Evolutionary conservation across 1,284 basidiomycete genomes (phyloP), one percentile per base, ranked within the genome.

Genomic region (Microbotryum silenes-acaulis): DNA sequence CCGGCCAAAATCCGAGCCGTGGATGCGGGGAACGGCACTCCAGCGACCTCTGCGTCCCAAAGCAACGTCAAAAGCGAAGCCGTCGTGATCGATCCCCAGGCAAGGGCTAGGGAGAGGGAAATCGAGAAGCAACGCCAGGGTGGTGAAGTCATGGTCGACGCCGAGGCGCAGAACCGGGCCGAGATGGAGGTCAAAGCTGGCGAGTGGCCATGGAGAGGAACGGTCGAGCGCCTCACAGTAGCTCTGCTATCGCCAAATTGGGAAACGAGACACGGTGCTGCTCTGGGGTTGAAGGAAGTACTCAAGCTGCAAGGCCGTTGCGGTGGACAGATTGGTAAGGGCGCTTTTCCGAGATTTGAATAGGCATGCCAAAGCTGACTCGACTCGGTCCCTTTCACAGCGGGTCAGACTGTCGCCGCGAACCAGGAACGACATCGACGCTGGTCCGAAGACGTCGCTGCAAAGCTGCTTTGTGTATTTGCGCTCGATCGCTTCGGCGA

Each of bases 401-500:
- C 47, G 23, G 56, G 56, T 37, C 66, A 77, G 29, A 78, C 81
- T 10, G 69, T 70, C 64, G 77, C 77, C 57, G 83, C 85, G 70
- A 91, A 91, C 70, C 79, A 79, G 44, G 73, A 80, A 56, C 78
- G 79, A 0, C 91, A 94, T 72, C 86, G 89, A 74, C 80, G 81
- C 63, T 94, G 91, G 91, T 90, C 88, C 75, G 93, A 93, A 69
- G 85, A 87, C 62, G 78, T 97, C 20, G 87, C 91, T 2, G 85
- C 90, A 12, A 87, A 88, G 69, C 83, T 97, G 55, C 82, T 98
- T 2, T 89, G 86, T 68, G 85, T 98, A 14, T 88, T 98, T 68
- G 87, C 92, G n/a, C 80, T 97, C 21, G 96, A 99, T 76, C 84
- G 96, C 18, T 97, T 99, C 70, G 92, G 93, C 9, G 96, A 99